Conservation (phyloP, 1,284 basidiomycete genomes). For the Trametes pubescens region DNA sequence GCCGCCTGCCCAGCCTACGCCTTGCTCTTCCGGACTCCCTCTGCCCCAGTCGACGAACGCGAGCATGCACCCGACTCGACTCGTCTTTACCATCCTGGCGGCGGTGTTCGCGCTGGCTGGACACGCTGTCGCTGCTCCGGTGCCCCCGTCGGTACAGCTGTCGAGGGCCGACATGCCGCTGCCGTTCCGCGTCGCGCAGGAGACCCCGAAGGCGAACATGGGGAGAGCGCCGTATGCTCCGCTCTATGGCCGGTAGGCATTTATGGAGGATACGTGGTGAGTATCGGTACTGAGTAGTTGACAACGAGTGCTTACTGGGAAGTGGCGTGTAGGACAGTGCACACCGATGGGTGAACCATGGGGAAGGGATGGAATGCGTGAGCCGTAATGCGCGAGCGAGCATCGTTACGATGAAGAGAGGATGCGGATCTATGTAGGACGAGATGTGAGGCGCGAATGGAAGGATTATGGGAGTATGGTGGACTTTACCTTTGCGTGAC, state of each 20-base stretch:
- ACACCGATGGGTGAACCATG: too few species aligned
- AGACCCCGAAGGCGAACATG: background rate
- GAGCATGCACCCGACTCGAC: background rate
- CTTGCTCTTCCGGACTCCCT: background rate
- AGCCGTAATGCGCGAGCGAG: background rate
- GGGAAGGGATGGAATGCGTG: too few species aligned
- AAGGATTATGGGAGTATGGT: background rate
- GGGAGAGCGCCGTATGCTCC: constrained; percentile 8
- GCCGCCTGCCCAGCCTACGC: background rate
- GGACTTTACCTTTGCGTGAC: background rate
- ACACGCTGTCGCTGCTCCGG: background rate
- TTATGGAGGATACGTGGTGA: background rate
- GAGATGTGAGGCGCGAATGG: background rate
- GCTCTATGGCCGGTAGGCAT: constrained; percentile 11
- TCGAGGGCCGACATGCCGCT: constrained; percentile 12
- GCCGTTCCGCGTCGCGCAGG: constrained; percentile 7
- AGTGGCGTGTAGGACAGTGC: background rate
- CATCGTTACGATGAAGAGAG: background rate
- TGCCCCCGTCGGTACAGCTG: background rate
- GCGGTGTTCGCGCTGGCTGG: background rate
- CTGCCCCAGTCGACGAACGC: background rate
- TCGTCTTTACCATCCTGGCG: background rate
- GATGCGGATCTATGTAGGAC: background rate
- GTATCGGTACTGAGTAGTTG: background rate
- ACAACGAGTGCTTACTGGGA: background rate